Evolutionary conservation across 2,329 filamentous ascomycete genomes (phyloP), one percentile per base, ranked within the genome.

Genomic region (Colletotrichum tofieldiae): DNA sequence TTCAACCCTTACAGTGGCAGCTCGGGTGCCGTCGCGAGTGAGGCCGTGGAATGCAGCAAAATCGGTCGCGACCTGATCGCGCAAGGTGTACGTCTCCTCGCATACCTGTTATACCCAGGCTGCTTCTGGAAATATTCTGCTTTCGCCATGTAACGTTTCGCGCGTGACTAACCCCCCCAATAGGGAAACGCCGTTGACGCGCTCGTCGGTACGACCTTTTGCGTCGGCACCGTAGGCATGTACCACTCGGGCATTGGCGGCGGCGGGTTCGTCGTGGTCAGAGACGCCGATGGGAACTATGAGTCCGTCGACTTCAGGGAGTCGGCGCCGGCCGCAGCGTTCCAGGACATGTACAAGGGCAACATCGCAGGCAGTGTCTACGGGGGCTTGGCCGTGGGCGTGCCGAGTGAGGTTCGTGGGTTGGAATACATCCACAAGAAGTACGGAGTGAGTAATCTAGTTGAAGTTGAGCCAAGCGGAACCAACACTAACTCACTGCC

Each of bases 301-400:
- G 94, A 97, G 78, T 92, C 92, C 71, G 91, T 98, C 76, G 96
- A 98, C 82, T 98, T 97, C 79, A 88, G 96, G 58, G 96, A 98
- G 81, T 91, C 93, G 0, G 96, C 96, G 0, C 96, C 96, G 0
- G 93, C 92, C 0, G 93, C 94, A 0, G 93, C 95, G 0, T 91
- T 88, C 75, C 87, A 95, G 81, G 90, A 97, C 77, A 98, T 98
- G 96, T 98, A 93, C 81, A 87, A 89, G 70, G 90, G 91, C 66
- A 92, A 96, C 74, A 85, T 88, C 1, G 81, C 86, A 1, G 90
- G 88, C 1, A 95, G 93, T 66, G 84, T 96, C 1, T 85, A 85
- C 37, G 93, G 94, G 3, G 95, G 94, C 0, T 83, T 97, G 41
- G 92, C 93, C 1, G 89, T 89, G 39, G 93, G 86, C 52, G 88